Evolutionary conservation across 2,329 filamentous ascomycete species (phyloP).

Genomic region (Raffaelea albimanens): DNA sequence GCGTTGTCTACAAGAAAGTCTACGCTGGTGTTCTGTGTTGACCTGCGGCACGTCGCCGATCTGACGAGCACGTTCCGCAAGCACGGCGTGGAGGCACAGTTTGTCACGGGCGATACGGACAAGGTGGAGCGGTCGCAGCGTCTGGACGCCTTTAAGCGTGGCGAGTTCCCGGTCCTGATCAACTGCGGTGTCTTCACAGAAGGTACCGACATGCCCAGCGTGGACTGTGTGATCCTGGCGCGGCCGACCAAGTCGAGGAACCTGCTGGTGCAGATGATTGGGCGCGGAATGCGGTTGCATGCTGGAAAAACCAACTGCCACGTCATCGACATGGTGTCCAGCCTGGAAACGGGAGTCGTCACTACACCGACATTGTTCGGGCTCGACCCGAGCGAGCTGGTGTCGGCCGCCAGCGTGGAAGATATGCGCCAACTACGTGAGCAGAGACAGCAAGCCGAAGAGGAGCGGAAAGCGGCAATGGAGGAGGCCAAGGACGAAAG

Average conservation of each 20-base stretch:
- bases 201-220: conserved; percentile 94
- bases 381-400: conserved; percentile 70
- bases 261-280: conserved; percentile 94
- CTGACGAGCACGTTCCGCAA: conserved; percentile 68
- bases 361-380: conserved; percentile 90
- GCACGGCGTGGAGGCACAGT: conserved; percentile 70
- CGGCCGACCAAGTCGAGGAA: conserved; percentile 89
- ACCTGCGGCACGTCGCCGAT: conserved; percentile 68
- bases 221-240: conserved; percentile 85
- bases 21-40: conserved; percentile 89
- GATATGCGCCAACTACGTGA: conserved; percentile 49
- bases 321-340: conserved; percentile 91
- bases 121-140: conserved; percentile 57
- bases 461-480: neutral
- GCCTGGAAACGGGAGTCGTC: conserved; percentile 72
- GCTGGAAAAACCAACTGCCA: conserved; percentile 81
- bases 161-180: conserved; percentile 75
- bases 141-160: conserved; percentile 65
- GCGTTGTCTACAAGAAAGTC: conserved; percentile 60
- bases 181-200: conserved; percentile 97
- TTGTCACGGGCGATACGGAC: conserved; percentile 75
- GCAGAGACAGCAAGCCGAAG: conserved; percentile 5
- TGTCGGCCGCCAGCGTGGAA: conserved; percentile 55
- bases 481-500: too few relatives aligned
- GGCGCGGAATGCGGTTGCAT: conserved; percentile 78